Conservation (phyloP, 2,329 filamentous ascomycete genomes). For the Truncatella angustata region DNA sequence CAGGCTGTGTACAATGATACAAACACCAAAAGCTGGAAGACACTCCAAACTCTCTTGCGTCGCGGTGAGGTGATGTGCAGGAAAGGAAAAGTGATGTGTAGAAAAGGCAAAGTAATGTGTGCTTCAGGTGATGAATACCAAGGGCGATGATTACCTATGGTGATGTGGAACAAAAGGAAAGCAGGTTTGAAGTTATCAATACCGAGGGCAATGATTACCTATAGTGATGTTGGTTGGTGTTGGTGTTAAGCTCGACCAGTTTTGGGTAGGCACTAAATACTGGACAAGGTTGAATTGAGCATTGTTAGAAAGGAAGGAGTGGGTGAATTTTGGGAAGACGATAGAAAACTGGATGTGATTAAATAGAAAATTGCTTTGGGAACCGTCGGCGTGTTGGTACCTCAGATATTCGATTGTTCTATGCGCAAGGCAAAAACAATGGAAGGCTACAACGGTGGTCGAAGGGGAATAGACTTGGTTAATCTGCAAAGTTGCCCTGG, state of each 20-base stretch:
- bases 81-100: too few species aligned
- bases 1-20: too few species aligned
- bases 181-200: too few species aligned
- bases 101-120: too few species aligned
- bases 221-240: too few species aligned
- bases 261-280: neutral
- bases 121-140: too few species aligned
- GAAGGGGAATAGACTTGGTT: neutral
- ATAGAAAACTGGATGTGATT: neutral
- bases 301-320: neutral
- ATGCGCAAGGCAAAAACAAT: neutral
- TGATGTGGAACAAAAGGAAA: neutral
- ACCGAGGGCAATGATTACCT: too few species aligned
- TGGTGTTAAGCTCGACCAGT: neutral
- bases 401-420: neutral
- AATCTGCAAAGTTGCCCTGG: too few species aligned
- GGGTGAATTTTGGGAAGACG: neutral
- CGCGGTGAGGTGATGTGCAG: too few species aligned
- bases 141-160: neutral
- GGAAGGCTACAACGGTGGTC: neutral
- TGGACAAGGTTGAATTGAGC: neutral
- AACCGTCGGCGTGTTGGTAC: neutral
- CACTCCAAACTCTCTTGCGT: too few species aligned
- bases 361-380: neutral
- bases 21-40: too few species aligned